Percentiles rank a stretch among this genome's conserved stretches.
Evolutionary conservation across 2,329 filamentous ascomycete species (phyloP).

Genomic region (Fusarium cicatricum): DNA sequence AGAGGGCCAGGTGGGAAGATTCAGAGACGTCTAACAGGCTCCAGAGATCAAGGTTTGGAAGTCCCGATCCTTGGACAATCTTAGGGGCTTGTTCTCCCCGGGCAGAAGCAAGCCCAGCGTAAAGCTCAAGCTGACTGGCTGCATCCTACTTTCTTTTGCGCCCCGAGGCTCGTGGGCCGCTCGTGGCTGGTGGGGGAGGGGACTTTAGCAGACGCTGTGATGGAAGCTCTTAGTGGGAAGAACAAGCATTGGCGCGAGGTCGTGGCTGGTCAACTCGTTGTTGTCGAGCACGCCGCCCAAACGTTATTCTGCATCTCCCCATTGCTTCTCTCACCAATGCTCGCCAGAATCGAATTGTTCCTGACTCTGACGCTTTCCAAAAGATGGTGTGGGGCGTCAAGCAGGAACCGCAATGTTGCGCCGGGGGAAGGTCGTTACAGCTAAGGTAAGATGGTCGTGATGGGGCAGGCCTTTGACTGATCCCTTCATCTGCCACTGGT

Average conservation of each 20-base stretch:
- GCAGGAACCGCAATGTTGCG: conserved; percentile 33
- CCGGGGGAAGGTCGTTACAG: conserved; percentile 23
- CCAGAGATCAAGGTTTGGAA: conserved; percentile 32
- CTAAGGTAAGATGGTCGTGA: conserved; percentile 2
- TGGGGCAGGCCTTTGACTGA: conserved; percentile 13
- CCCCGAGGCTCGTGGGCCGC: conserved; percentile 13
- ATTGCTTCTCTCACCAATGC: not conserved
- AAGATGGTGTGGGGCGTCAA: conserved; percentile 16
- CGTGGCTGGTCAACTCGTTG: conserved; percentile 20
- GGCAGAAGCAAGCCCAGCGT: not conserved
- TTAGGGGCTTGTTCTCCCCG: conserved; percentile 20
- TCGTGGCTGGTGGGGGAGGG: conserved; percentile 35
- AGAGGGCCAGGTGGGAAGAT: conserved; percentile 23
- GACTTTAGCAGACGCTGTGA: conserved; percentile 13
- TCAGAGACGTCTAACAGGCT: conserved; percentile 15
- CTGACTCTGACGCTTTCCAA: not conserved
- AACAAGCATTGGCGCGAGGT: conserved; percentile 27
- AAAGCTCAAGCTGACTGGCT: conserved; percentile 15
- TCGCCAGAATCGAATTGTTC: not conserved
- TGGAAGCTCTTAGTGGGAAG: not conserved
- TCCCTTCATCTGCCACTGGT: conserved; percentile 23
- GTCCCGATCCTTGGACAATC: conserved; percentile 23
- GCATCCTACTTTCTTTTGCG: conserved; percentile 1
- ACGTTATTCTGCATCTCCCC: not conserved
- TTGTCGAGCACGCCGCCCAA: conserved; percentile 6